Percentiles rank a stretch among this genome's conserved stretches.
Evolutionary conservation across 345 rosid species (phyloP).

Genomic region (Citropsis articulata): DNA sequence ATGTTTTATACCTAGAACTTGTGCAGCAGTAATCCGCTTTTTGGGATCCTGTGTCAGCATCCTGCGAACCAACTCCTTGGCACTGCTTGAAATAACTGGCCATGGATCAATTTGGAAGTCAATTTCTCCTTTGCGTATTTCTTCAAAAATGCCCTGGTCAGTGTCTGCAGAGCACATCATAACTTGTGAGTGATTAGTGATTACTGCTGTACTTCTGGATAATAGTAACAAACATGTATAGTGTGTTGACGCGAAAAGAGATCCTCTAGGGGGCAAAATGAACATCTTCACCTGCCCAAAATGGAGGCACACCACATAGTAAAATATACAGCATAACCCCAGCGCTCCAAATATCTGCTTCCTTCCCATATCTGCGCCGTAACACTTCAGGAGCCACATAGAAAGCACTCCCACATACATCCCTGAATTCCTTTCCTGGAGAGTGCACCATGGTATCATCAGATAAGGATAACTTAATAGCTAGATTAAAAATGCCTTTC

Average conservation of each 20-base stretch:
- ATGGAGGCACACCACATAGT: conserved; percentile 92
- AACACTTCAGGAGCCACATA: conserved; percentile 92
- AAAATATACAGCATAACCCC: conserved; percentile 80
- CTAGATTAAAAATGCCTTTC: not conserved
- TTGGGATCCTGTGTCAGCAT: conserved; percentile 77
- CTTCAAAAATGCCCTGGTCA: conserved; percentile 76
- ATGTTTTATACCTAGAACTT: conserved; percentile 57
- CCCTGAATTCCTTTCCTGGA: conserved; percentile 64
- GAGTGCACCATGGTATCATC: conserved; percentile 4
- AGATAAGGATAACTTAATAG: too few relatives aligned
- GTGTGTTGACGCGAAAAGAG: not conserved
- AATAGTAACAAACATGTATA: not conserved
- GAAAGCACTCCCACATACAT: conserved; percentile 79
- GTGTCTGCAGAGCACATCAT: conserved; percentile 45
- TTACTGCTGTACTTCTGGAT: not conserved
- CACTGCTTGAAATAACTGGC: conserved; percentile 74
- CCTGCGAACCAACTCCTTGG: conserved; percentile 70
- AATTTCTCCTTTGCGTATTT: conserved; percentile 65
- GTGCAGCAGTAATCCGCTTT: conserved; percentile 59
- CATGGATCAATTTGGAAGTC: conserved; percentile 73
- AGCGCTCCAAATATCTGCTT: conserved; percentile 86
- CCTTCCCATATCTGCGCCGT: conserved; percentile 69
- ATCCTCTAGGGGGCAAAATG: not conserved
- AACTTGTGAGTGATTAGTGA: not conserved
- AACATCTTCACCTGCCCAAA: conserved; percentile 71